Evolutionary conservation across 306 rosid species (phyloP).

Genomic region (Cucurbita ficifolia): DNA sequence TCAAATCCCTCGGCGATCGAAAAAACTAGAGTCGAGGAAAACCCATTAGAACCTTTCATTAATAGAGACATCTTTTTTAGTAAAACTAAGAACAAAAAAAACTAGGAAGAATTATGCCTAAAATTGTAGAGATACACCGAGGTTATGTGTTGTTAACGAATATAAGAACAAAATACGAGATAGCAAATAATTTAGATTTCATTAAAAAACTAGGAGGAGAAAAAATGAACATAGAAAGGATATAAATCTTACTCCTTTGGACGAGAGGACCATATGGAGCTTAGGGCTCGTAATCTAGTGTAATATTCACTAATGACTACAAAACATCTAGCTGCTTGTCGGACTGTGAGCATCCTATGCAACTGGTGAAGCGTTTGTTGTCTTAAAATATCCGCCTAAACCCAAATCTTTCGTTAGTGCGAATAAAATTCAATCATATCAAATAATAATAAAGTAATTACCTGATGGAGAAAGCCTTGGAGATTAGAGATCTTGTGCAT

Average conservation of each 20-base stretch:
- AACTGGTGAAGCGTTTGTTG: slow-evolving; percentile 71
- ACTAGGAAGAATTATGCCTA: too few relatives aligned
- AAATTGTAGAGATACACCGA: too few relatives aligned
- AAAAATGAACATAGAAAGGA: not conserved
- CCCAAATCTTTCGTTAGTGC: not conserved
- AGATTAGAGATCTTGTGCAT: slow-evolving; percentile 56
- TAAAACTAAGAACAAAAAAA: too few relatives aligned
- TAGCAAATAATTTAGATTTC: not conserved
- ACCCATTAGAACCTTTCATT: too few relatives aligned
- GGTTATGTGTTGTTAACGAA: too few relatives aligned
- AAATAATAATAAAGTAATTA: not conserved
- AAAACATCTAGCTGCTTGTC: slow-evolving; percentile 68
- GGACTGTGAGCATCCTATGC: slow-evolving; percentile 48
- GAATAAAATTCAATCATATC: too few relatives aligned
- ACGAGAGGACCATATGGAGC: slow-evolving; percentile 87
- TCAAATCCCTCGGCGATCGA: too few relatives aligned
- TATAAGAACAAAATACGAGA: too few relatives aligned
- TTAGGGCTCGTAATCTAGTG: slow-evolving; percentile 69
- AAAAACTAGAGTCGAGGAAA: too few relatives aligned
- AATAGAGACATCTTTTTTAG: too few relatives aligned
- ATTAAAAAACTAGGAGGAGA: not conserved
- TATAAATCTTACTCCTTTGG: slow-evolving; percentile 53
- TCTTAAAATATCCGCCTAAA: slow-evolving; percentile 78
- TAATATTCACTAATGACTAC: slow-evolving; percentile 74
- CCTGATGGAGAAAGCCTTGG: slow-evolving; percentile 80